Base-by-base conservation (phyloP, 768 basidiomycete genomes). In the Auricularia sp. region DNA sequence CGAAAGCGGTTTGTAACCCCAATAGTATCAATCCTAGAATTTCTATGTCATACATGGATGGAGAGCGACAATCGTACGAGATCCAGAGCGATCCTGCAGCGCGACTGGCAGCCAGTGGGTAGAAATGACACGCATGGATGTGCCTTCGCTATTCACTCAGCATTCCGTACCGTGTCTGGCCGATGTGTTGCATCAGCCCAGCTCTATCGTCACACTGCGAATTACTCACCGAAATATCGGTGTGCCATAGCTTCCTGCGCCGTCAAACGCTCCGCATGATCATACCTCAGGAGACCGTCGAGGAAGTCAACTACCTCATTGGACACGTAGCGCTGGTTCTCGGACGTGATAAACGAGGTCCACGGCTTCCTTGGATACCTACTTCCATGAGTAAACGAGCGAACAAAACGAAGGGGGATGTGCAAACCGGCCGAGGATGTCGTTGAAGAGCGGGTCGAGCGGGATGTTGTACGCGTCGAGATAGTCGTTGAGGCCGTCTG, bases 301-400 rank as follows among this genome's bases (percentile, higher is more conserved):
- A 89, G 74, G 64, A 88, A 80, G 71, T 88, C 86, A 66, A 87
- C 73, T 3, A 83, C 86, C 68, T 88, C 87, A 64, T 81, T 75
- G 11, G 85, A 83, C 65, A 84, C 83, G 64, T 82, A 79, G 44
- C 76, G 73, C 68, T 84, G 84, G 70, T 84, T 86, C 65, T 85
- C 85, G 21, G 78, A 72, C 47, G 79, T 85, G 67, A 83, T 76
- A 75, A 84, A 88, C 64, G 83, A 77, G 6, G 80, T 74, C 88
- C 88, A 89, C n/a, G 84, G 79, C 70, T 86, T 83, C 67, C 80
- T 82, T 63, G 82, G 78, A 71, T 88, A 87, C 68, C 83, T 83
- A 45, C 3, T 54, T 63, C 63, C 45, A 65, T 51, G 29, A 29
- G 62, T 61, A 45, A 67, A 24, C 56, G 58, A 42, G 5, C 18